Conservation (phyloP, 345 rosid genomes). For the Chamaenerion angustifolium region DNA sequence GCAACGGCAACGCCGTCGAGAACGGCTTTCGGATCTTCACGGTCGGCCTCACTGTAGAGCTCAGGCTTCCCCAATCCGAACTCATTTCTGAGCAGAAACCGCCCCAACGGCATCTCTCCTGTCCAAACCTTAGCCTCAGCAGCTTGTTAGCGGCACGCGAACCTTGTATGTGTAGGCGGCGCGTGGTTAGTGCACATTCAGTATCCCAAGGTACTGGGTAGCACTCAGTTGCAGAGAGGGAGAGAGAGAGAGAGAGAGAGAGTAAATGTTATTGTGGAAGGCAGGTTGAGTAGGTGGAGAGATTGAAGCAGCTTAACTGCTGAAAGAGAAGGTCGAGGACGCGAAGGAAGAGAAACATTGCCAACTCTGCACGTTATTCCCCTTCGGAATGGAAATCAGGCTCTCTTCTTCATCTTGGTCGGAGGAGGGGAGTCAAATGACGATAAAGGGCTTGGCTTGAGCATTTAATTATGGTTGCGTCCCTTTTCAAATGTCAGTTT, state of each 20-base stretch:
- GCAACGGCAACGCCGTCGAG: constrained; percentile 73
- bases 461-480: background rate
- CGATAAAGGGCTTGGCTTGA: background rate
- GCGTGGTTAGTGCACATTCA: background rate
- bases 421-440: background rate
- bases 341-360: constrained; percentile 37
- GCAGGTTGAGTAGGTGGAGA: constrained; percentile 29
- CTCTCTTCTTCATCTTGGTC: background rate
- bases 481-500: background rate
- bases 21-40: constrained; percentile 67
- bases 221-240: background rate
- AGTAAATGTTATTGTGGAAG: constrained; percentile 7
- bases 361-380: constrained; percentile 60
- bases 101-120: constrained; percentile 47
- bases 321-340: constrained; percentile 5
- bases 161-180: background rate
- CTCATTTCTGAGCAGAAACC: constrained; percentile 65
- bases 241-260: constrained; percentile 1
- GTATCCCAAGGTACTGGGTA: background rate
- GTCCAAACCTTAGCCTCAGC: no score
- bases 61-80: constrained; percentile 41
- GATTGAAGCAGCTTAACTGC: constrained; percentile 77
- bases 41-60: constrained; percentile 35
- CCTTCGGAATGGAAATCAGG: constrained; percentile 2
- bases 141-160: no score